Evolutionary conservation across 2,329 filamentous ascomycete genomes (phyloP), one percentile per base, ranked within the genome.

Genomic region (Epichloe scottii): DNA sequence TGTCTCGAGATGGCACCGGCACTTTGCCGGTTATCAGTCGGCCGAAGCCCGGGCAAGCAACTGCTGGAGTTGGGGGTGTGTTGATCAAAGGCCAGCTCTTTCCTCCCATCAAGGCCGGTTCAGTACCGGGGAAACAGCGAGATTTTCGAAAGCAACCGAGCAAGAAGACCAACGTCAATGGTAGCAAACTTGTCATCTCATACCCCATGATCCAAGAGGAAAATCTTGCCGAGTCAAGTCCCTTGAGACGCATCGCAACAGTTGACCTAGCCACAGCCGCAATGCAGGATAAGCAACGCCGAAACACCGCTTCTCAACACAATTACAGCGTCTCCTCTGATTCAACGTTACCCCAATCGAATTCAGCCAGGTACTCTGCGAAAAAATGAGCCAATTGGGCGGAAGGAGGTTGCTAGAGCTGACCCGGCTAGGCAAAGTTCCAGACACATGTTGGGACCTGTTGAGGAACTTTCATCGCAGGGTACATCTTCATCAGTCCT

Each of bases 191-290:
- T 17, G 58, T 60, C 4, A 80, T 80, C 35, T 79, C 76, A 11
- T 66, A 68, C 12, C 77, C 77, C 0, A 68, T 79, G 37, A 56
- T 76, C 12, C 52, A 49, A 35, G 60, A 67, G 17, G 54, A 56
- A 46, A 62, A 10, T 10, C 21, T 49, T 7, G 23, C 59, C 21
- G 66, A 64, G 23, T 57, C 62, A 19, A 74, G 69, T 49, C 68
- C 74, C 0, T 58, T 73, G 39, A 65, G 64, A 48, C 74, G 68
- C 55, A 73, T 76, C 17, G 59, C 69, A 5, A 78, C 74, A 0
- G 64, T 78, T 33, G 76, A 76, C 49, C 64, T 80, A 35, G 66
- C 68, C 10, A 72, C 72, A 1, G 76, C 77, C 2, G 71, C 68
- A 1, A 65, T 58, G 53, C 69, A 71, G 14, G 75, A 80, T 42